Conservation (phyloP, 2,329 filamentous ascomycete genomes). For the Penicillium hesseltinei region DNA sequence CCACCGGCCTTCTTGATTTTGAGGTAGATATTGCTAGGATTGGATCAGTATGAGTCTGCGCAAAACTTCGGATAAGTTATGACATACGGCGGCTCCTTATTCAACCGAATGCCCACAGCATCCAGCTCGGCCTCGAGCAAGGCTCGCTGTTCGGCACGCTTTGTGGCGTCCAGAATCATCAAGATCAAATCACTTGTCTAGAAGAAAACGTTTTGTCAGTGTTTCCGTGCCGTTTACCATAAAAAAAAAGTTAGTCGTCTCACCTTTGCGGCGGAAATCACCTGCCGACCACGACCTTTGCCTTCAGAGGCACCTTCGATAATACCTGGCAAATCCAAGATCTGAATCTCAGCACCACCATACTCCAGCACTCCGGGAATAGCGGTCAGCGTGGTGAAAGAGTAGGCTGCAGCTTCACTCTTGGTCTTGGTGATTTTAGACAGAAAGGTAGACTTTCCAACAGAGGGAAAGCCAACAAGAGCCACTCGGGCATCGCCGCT, state of each 20-base stretch:
- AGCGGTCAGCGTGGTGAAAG: constrained; percentile 95
- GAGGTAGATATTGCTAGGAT: constrained; percentile 83
- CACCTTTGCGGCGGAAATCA: constrained; percentile 91
- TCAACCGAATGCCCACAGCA: constrained; percentile 89
- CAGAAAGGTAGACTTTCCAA: constrained; percentile 98
- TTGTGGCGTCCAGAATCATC: constrained; percentile 96
- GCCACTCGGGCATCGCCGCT: constrained; percentile 95
- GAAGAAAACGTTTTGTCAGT: neutral
- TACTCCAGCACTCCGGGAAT: constrained; percentile 98
- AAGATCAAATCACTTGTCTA: constrained; percentile 90
- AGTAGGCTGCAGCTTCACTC: constrained; percentile 91
- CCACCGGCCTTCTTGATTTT: constrained; percentile 94
- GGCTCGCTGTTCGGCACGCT: constrained; percentile 87
- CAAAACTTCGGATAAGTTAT: neutral
- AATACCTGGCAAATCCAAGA: constrained; percentile 95
- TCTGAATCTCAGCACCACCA: constrained; percentile 95
- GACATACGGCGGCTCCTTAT: constrained; percentile 80
- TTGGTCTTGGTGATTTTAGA: constrained; percentile 98
- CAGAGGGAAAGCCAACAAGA: constrained; percentile 96
- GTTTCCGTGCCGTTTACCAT: neutral
- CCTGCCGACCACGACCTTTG: constrained; percentile 91
- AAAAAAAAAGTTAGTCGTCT: neutral
- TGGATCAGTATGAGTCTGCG: neutral
- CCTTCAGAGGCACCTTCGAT: constrained; percentile 96
- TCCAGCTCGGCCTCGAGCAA: constrained; percentile 90